These are phyloP conservation scores for Onygenales sp. DNA, from an alignment of 2,329 filamentous ascomycete species.

Conservation along the genomic window DNA sequence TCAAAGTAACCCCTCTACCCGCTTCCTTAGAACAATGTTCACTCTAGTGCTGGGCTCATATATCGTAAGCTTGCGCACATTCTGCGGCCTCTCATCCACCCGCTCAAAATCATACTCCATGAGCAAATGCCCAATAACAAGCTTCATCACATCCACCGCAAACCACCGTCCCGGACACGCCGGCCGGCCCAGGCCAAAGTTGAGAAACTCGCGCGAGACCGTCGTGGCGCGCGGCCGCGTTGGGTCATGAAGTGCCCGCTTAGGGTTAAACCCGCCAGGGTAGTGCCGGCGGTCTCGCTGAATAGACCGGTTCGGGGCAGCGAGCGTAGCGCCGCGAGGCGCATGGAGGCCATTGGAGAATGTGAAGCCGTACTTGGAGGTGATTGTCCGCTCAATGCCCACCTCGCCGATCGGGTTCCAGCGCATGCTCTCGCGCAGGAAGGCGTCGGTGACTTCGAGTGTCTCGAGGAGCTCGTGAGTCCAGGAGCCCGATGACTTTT, in stretches of 20 bases:
- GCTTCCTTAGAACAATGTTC: not conserved
- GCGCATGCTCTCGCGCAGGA: conserved; percentile 13
- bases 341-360: conserved; percentile 11
- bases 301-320: conserved; percentile 3
- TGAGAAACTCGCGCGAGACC: conserved; percentile 13
- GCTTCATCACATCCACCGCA: not conserved
- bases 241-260: conserved; percentile 3
- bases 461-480: conserved; percentile 9
- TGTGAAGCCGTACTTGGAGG: conserved; percentile 10
- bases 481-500: not conserved
- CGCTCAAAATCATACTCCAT: conserved; percentile 2
- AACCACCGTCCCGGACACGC: conserved; percentile 1
- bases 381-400: conserved; percentile 12
- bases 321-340: conserved; percentile 9
- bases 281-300: not conserved
- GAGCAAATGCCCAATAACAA: not conserved
- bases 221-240: conserved; percentile 1
- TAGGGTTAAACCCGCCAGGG: not conserved
- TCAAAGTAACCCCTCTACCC: too few species aligned
- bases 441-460: conserved; percentile 11
- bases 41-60: not conserved
- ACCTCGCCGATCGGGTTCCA: conserved; percentile 11
- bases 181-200: not conserved
- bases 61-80: not conserved
- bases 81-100: not conserved